These are phyloP conservation scores for Kurtzmaniella quercitrusa DNA, from an alignment of 1,139 yeast species.

Conservation along the genomic window DNA sequence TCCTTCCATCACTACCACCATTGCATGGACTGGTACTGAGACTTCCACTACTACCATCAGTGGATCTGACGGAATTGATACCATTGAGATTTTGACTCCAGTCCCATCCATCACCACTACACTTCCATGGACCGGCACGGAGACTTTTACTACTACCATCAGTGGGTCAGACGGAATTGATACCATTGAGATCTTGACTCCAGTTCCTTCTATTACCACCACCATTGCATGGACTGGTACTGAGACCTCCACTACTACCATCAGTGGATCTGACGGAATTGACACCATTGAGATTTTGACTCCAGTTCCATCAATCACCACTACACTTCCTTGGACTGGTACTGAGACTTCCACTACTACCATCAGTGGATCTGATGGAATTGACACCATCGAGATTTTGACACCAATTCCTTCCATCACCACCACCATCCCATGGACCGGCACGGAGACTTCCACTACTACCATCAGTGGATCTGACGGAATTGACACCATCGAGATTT, in stretches of 20 bases:
- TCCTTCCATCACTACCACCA: conserved; percentile 6
- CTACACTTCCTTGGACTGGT: conserved; percentile 8
- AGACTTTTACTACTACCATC: conserved; percentile 1
- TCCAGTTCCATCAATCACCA: not conserved
- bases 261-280: not conserved
- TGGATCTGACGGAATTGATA: not conserved
- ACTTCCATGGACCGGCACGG: not conserved
- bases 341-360: not conserved
- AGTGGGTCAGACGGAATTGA: not conserved
- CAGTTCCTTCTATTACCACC: conserved; percentile 7
- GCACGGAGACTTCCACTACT: not conserved
- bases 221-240: conserved; percentile 6
- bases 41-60: not conserved
- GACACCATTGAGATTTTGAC: not conserved
- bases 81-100: not conserved
- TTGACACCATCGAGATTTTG: conserved; percentile 5
- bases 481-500: not conserved
- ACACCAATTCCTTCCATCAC: conserved; percentile 7
- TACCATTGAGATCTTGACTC: conserved; percentile 4
- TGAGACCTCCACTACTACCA: not conserved
- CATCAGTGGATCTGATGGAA: not conserved
- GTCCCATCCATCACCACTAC: conserved; percentile 4
- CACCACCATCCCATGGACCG: conserved; percentile 11
- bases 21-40: conserved; percentile 4
- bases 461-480: not conserved